phyloP scores from a whole-genome alignment of 1,139 yeast species.

The Entelexis sorbosivorans region DNA sequence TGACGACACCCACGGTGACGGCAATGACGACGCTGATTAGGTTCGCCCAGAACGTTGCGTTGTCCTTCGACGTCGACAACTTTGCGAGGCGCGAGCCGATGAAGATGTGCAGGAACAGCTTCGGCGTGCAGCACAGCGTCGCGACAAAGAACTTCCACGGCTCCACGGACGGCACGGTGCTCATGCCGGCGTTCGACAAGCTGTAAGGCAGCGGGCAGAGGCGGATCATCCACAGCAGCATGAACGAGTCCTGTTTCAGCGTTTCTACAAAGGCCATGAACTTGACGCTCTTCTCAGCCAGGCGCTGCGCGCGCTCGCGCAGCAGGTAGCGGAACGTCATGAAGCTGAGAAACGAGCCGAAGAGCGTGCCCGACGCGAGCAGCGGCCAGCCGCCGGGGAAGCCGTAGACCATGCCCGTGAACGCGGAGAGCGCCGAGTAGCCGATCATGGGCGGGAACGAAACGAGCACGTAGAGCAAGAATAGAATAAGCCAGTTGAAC shows the following conservation, averaged over 20 bases:
- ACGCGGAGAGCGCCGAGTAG: slow-evolving; percentile 54
- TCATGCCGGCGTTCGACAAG: slow-evolving; percentile 81
- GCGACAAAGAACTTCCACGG: slow-evolving; percentile 56
- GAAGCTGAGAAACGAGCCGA: slow-evolving; percentile 68
- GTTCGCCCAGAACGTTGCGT: slow-evolving; percentile 48
- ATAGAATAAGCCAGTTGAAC: slow-evolving; percentile 47
- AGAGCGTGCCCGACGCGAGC: slow-evolving; percentile 54
- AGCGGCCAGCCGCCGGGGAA: slow-evolving; percentile 70
- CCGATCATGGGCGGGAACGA: slow-evolving; percentile 87
- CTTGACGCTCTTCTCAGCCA: slow-evolving; percentile 44
- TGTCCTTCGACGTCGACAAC: slow-evolving; percentile 47
- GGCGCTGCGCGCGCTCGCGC: slow-evolving; percentile 45
- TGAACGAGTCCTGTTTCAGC: slow-evolving; percentile 54
- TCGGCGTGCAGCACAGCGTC: slow-evolving; percentile 67
- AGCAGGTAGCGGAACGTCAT: slow-evolving; percentile 53
- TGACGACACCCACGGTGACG: slow-evolving; percentile 42
- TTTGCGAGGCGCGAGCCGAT: slow-evolving; percentile 68
- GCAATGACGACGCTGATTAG: slow-evolving; percentile 53
- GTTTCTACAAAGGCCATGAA: slow-evolving; percentile 70
- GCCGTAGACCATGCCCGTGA: slow-evolving; percentile 79
- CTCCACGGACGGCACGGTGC: slow-evolving; percentile 67
- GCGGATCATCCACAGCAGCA: slow-evolving; percentile 58
- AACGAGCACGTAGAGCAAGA: slow-evolving; percentile 39
- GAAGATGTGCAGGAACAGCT: slow-evolving; percentile 62
- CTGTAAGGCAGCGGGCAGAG: slow-evolving; percentile 91